Conservation (phyloP, 345 rosid species). For the Gossypium mustelinum region DNA sequence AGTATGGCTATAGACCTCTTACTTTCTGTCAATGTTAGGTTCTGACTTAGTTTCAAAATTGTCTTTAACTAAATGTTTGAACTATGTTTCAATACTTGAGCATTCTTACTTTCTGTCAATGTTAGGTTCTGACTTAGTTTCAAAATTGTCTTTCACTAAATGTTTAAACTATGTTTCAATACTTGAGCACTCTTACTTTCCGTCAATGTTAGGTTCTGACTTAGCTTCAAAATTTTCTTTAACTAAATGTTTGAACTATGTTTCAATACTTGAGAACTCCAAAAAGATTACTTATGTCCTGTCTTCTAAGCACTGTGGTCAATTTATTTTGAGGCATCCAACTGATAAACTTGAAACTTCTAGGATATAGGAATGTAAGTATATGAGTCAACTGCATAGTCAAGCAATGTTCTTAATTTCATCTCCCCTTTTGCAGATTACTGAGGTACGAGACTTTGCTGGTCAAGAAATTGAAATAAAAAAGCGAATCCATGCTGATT, state of each 20-base stretch:
- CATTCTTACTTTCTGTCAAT: neutral
- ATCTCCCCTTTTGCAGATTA: conserved; percentile 43
- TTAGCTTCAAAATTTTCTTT: neutral
- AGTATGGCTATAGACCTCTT: neutral
- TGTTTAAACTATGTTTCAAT: neutral
- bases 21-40: conserved; percentile 3
- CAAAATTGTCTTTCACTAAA: conserved; percentile 6
- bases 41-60: neutral
- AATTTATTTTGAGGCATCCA: neutral
- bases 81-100: neutral
- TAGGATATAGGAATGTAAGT: neutral
- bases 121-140: neutral
- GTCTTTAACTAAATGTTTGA: conserved; percentile 7
- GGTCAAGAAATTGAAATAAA: conserved; percentile 74
- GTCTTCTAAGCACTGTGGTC: neutral
- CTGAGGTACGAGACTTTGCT: conserved; percentile 77
- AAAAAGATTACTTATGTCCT: neutral
- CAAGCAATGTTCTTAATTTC: neutral
- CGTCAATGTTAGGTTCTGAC: neutral
- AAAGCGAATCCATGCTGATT: conserved; percentile 67
- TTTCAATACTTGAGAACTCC: neutral
- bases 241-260: neutral
- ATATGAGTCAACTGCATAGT: neutral
- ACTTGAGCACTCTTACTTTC: neutral
- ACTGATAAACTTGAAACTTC: neutral